Conservation (phyloP, 306 rosid species). For the Citrullus amarus region DNA sequence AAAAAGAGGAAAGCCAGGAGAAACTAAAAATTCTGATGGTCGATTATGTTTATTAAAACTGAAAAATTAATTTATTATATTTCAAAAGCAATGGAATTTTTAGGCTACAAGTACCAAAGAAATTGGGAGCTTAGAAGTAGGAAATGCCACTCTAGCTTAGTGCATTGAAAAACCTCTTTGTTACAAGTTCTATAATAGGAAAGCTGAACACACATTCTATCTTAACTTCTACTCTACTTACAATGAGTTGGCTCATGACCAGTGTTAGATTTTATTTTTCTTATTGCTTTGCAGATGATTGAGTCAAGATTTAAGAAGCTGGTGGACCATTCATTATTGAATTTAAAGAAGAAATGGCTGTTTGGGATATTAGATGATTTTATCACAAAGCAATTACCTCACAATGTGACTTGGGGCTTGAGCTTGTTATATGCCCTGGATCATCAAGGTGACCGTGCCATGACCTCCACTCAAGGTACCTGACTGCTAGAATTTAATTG, state of each 20-base stretch:
- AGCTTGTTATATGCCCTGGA: slow-evolving; percentile 90
- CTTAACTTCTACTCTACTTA: not conserved
- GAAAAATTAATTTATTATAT: no score
- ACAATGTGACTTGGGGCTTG: slow-evolving; percentile 96
- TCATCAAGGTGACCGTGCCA: slow-evolving; percentile 82
- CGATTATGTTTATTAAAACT: no score
- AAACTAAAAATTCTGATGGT: no score
- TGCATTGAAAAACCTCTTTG: no score
- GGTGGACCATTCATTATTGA: slow-evolving; percentile 55
- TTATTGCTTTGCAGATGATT: slow-evolving; percentile 61
- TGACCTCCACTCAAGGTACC: slow-evolving; percentile 69
- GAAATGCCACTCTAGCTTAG: no score
- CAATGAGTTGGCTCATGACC: not conserved
- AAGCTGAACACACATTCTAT: no score
- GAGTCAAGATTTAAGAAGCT: slow-evolving; percentile 84
- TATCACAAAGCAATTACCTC: slow-evolving; percentile 93
- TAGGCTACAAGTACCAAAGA: no score
- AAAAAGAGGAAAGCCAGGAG: no score
- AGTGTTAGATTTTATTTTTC: slow-evolving; percentile 3
- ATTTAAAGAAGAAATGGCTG: slow-evolving; percentile 80
- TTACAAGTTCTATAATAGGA: no score
- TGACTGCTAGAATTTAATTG: not conserved
- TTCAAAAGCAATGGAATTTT: no score
- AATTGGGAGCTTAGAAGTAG: no score
- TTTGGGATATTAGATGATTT: slow-evolving; percentile 89